Evolutionary conservation across 192 early-diverging fungal genomes (phyloP), one percentile per base, ranked within the genome.

Genomic region (Podila epicladia): DNA sequence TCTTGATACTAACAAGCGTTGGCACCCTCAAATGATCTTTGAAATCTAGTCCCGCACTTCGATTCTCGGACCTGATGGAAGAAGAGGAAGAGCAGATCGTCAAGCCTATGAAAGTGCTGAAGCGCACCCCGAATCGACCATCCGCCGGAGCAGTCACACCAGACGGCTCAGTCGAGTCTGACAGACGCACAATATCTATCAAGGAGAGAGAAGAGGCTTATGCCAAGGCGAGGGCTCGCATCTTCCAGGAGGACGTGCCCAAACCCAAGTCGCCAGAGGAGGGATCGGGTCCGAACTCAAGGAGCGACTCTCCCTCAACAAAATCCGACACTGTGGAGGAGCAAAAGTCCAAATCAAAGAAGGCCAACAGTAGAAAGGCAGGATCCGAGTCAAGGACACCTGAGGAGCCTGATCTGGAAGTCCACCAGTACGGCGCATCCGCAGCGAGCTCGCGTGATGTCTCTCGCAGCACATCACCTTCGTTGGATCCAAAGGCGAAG

Each of bases 181-280:
- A 83, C 24, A 82, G 85, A 28, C 84, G 82, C 65, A 78, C 82
- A 17, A 83, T 88, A 71, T 87, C 92, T 0, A 82, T 91, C 38
- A 90, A 93, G 69, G 91, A 92, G 64, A 84, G 91, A 22, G 87
- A 92, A 64, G 88, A 86, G 13, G 89, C 88, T 9, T 94, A 94
- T 69, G 90, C 92, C 71, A 85, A 87, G 37, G 93, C 93, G 7
- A 83, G 93, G 61, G 91, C 91, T 17, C 72, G 89, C 41, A 94
- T 94, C 53, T 94, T 94, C 68, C 67, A 78, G 19, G 85, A 90
- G 60, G 91, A 91, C 37, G 74, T 70, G 50, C 71, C 66, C 26
- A 80, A 80, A 26, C 66, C 70, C 32, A 73, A 67, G 32, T 72
- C 70, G 22, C 67, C 67, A 49, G 32, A 48, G 11, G 77, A 80